Evolutionary conservation across 805 yeast genomes (phyloP).

Genomic region (Pichia cephalocereana): DNA sequence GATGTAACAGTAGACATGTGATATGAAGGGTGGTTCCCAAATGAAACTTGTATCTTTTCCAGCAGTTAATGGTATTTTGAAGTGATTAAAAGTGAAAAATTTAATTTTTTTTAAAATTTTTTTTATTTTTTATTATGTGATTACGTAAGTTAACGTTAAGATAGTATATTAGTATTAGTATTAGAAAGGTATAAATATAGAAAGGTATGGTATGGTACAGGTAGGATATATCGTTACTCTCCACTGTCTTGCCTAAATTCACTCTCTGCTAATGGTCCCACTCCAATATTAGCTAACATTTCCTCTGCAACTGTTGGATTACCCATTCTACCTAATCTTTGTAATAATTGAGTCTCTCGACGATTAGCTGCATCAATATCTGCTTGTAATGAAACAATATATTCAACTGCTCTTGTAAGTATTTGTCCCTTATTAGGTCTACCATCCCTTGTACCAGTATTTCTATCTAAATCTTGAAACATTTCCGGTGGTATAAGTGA

Average conservation of each 20-base stretch:
- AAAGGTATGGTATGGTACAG: too few relatives aligned
- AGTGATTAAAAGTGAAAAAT: too few relatives aligned
- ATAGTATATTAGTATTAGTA: too few relatives aligned
- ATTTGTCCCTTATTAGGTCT: constrained; percentile 83
- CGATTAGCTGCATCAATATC: constrained; percentile 72
- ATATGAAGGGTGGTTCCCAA: constrained; percentile 11
- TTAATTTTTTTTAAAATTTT: too few relatives aligned
- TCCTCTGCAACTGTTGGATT: constrained; percentile 62
- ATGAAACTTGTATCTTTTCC: constrained; percentile 1
- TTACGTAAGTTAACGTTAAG: too few relatives aligned
- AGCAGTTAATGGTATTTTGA: too few relatives aligned
- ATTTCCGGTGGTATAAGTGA: constrained; percentile 28
- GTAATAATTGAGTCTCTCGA: constrained; percentile 57
- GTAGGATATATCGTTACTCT: too few relatives aligned
- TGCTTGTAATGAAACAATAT: constrained; percentile 56
- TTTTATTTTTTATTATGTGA: too few relatives aligned
- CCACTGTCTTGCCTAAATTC: too few relatives aligned
- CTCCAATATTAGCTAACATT: constrained; percentile 70
- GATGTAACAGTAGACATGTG: background rate
- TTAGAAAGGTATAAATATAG: too few relatives aligned
- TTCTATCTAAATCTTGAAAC: constrained; percentile 34
- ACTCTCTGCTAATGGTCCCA: constrained; percentile 59
- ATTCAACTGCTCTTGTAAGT: constrained; percentile 65
- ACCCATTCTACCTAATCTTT: background rate
- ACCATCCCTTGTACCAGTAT: constrained; percentile 71